Conservation (phyloP, 345 rosid genomes). For the Capsella bursapastoris region DNA sequence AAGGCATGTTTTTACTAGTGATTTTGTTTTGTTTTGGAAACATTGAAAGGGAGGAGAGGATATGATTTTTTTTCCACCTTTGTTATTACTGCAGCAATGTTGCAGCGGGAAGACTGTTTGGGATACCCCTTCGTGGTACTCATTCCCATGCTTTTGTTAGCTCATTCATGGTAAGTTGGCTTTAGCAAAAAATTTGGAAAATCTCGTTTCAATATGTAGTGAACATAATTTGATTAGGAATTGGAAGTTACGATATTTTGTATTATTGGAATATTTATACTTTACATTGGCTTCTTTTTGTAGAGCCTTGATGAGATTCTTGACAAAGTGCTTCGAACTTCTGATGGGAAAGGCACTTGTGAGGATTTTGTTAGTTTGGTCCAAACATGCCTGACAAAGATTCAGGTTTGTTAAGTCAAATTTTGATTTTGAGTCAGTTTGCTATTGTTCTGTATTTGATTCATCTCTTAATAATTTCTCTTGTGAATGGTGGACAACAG, state of each 20-base stretch:
- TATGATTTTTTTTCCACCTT: neutral
- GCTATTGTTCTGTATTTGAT: slow-evolving; percentile 23
- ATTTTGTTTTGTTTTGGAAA: slow-evolving; percentile 10
- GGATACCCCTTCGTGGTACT: slow-evolving; percentile 91
- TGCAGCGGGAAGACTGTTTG: slow-evolving; percentile 87
- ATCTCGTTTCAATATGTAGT: neutral
- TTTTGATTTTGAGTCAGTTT: neutral
- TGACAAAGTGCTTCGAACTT: slow-evolving; percentile 62
- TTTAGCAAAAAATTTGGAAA: neutral
- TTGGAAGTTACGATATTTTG: neutral
- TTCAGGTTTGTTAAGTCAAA: slow-evolving; percentile 57
- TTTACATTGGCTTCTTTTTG: slow-evolving; percentile 35
- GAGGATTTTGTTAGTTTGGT: slow-evolving; percentile 86
- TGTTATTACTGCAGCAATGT: slow-evolving; percentile 67
- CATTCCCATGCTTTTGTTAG: slow-evolving; percentile 99
- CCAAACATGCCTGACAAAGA: slow-evolving; percentile 76
- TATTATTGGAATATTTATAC: neutral
- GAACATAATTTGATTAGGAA: neutral
- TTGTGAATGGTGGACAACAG: slow-evolving; percentile 47
- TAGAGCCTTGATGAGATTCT: slow-evolving; percentile 90
- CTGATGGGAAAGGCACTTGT: slow-evolving; percentile 69
- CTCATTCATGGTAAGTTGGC: slow-evolving; percentile 77
- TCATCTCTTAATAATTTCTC: neutral
- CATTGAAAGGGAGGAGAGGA: neutral
- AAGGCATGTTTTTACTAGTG: slow-evolving; percentile 51